These are phyloP conservation scores for Linnemannia elongata DNA, from an alignment of 192 early-diverging fungal species.

Conservation along the genomic window DNA sequence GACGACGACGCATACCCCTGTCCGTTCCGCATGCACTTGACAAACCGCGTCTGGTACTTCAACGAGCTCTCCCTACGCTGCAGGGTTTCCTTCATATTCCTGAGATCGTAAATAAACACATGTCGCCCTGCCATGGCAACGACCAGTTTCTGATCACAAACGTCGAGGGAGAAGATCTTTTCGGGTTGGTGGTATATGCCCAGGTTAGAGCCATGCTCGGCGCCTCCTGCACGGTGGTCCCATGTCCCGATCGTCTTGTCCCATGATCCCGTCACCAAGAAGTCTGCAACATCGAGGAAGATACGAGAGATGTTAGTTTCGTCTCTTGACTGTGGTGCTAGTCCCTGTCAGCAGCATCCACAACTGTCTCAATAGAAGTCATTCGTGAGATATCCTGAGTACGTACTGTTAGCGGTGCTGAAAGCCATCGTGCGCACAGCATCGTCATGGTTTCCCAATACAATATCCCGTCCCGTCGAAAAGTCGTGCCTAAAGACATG, in stretches of 20 bases:
- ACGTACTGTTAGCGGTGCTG: constrained; percentile 61
- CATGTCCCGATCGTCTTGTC: constrained; percentile 87
- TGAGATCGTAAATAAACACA: constrained; percentile 87
- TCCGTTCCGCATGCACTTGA: constrained; percentile 90
- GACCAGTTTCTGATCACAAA: constrained; percentile 76
- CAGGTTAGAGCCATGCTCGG: constrained; percentile 24
- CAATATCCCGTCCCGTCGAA: constrained; percentile 62
- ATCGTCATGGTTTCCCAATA: constrained; percentile 86
- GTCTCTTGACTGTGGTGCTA: not conserved
- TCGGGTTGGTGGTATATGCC: constrained; percentile 70
- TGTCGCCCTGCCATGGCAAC: constrained; percentile 87
- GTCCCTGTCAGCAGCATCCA: not conserved
- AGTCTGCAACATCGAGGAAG: constrained; percentile 52
- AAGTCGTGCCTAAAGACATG: constrained; percentile 71
- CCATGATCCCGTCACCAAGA: constrained; percentile 92
- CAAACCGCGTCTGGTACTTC: constrained; percentile 90
- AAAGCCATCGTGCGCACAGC: constrained; percentile 79
- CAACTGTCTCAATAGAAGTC: not conserved
- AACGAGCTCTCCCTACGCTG: constrained; percentile 83
- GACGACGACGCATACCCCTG: constrained; percentile 90
- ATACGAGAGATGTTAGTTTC: not conserved
- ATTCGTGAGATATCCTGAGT: not conserved
- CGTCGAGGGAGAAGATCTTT: constrained; percentile 91
- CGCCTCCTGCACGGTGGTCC: constrained; percentile 73
- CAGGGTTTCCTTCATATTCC: constrained; percentile 81